These are phyloP conservation scores for Starmerella lactis-condensi DNA, from an alignment of 805 yeast species.

Conservation along the genomic window DNA sequence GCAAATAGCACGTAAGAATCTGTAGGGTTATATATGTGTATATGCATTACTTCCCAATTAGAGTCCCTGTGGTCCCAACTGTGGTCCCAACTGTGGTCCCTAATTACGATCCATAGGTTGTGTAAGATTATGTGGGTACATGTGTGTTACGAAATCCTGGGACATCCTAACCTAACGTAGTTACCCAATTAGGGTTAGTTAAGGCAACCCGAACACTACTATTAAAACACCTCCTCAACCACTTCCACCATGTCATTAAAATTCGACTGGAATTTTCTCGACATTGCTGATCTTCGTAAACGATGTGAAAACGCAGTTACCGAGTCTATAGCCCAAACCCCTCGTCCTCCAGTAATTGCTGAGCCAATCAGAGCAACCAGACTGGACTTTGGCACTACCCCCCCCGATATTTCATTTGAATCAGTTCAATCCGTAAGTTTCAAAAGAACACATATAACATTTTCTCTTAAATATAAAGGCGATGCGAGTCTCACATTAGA, in stretches of 20 bases:
- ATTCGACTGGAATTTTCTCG: conserved; percentile 62
- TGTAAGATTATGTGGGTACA: too few species aligned
- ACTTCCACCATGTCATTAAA: conserved; percentile 27
- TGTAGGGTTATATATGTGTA: conserved; percentile 29
- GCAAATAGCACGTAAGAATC: conserved; percentile 53
- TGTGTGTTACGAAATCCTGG: too few species aligned
- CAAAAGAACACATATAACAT: conserved; percentile 39
- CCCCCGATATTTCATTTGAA: conserved; percentile 56
- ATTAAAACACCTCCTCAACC: neutral
- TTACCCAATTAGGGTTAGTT: too few species aligned
- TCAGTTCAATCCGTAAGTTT: conserved; percentile 37
- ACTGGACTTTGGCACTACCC: conserved; percentile 51
- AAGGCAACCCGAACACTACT: neutral
- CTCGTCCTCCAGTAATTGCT: conserved; percentile 20
- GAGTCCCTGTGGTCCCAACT: too few species aligned
- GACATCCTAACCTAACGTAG: too few species aligned
- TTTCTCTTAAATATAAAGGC: conserved; percentile 55
- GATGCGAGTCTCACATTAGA: conserved; percentile 53
- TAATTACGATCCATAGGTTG: too few species aligned
- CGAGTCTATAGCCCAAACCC: conserved; percentile 20
- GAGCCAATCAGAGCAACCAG: conserved; percentile 42
- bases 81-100: too few species aligned
- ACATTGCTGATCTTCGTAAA: conserved; percentile 39
- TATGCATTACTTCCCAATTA: too few species aligned
- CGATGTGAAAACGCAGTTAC: conserved; percentile 32